Evolutionary conservation across 768 basidiomycete genomes (phyloP).

Genomic region (Chalciporus piperatus): DNA sequence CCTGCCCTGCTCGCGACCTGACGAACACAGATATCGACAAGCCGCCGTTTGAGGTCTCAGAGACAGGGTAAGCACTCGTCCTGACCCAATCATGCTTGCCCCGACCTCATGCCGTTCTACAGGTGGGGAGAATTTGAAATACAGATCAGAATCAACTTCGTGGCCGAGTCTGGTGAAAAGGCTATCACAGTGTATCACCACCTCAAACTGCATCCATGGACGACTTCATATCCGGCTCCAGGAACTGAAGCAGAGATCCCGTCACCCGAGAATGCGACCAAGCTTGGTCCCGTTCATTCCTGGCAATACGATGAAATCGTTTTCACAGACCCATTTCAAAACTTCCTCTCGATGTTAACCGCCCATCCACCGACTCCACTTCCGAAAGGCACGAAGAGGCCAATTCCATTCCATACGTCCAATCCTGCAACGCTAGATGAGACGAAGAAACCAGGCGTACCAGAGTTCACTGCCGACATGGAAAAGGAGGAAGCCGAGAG

Average conservation of each 20-base stretch:
- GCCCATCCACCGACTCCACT: conserved; percentile 82
- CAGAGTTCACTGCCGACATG: conserved; percentile 85
- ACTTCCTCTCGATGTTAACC: conserved; percentile 79
- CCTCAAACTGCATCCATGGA: conserved; percentile 93
- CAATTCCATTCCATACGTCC: conserved; percentile 72
- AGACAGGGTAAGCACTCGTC: conserved; percentile 70
- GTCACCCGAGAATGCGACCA: conserved; percentile 62
- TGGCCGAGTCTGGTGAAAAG: conserved; percentile 89
- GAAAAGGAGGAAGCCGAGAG: conserved; percentile 83
- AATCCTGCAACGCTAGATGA: conserved; percentile 59
- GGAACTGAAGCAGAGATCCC: conserved; percentile 63
- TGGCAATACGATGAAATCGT: conserved; percentile 99
- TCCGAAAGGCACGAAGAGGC: conserved; percentile 54
- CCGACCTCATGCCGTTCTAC: neutral
- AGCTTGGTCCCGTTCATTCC: conserved; percentile 79
- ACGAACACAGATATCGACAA: conserved; percentile 73
- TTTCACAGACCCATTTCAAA: conserved; percentile 88
- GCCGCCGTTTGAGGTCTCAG: conserved; percentile 91
- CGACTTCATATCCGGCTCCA: conserved; percentile 33
- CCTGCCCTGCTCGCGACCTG: neutral
- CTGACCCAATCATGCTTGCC: neutral
- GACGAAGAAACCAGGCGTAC: conserved; percentile 58
- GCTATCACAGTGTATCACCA: conserved; percentile 85
- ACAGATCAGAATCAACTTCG: conserved; percentile 86
- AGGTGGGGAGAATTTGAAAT: conserved; percentile 98